Evolutionary conservation across 768 basidiomycete genomes (phyloP).

Genomic region (Boletus rubescentipes): DNA sequence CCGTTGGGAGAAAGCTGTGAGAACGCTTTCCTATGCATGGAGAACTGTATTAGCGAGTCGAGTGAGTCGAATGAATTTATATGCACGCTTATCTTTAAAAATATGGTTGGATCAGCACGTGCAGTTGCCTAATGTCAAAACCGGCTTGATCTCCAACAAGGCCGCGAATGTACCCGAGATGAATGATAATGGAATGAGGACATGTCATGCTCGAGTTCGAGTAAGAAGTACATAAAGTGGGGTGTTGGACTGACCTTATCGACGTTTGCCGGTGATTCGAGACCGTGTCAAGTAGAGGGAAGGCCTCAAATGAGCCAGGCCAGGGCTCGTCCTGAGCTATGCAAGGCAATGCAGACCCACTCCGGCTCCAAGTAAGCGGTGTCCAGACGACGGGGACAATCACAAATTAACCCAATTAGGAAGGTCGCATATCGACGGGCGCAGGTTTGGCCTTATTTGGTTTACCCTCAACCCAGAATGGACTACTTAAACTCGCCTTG

Average conservation of each 20-base stretch:
- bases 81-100: too few species aligned
- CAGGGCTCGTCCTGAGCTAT: conserved; percentile 1
- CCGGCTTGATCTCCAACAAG: not conserved
- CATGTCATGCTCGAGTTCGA: not conserved
- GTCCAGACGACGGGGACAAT: conserved; percentile 16
- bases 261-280: not conserved
- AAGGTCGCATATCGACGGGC: conserved; percentile 2
- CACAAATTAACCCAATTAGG: conserved; percentile 10
- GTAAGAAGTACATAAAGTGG: conserved; percentile 11
- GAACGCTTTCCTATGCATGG: not conserved
- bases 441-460: conserved; percentile 32
- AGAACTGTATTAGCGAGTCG: not conserved
- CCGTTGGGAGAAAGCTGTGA: not conserved
- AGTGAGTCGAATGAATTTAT: too few species aligned
- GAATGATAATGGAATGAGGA: conserved; percentile 1
- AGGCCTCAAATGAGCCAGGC: not conserved
- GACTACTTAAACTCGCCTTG: conserved; percentile 30
- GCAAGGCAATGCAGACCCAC: conserved; percentile 12
- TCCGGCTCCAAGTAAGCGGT: conserved; percentile 11
- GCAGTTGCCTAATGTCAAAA: not conserved
- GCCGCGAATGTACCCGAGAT: not conserved
- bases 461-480: conserved; percentile 30
- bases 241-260: conserved; percentile 1
- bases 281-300: not conserved
- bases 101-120: not conserved